A percentile compares a stretch with the other conserved stretches of the same genome.
Conservation (phyloP, 139 green algal species). For the Tetradesmus lagerheimii region DNA sequence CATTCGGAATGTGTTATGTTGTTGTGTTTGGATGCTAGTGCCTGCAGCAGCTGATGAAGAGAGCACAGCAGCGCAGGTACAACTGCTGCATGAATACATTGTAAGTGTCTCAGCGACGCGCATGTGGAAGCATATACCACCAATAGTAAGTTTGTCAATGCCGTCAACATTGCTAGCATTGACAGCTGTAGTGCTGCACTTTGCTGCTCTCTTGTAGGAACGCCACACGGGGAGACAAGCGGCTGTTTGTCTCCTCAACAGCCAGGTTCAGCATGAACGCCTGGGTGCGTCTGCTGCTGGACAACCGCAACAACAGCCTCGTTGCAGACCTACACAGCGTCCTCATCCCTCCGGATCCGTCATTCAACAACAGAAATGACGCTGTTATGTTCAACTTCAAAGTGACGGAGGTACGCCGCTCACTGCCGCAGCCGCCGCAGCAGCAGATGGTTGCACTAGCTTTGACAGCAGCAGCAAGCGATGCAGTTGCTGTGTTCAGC, state of each 20-base stretch:
- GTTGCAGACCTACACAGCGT: constrained; percentile 40
- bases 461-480: neutral
- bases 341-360: neutral
- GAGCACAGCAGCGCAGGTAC: too few species aligned
- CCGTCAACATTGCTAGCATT: too few species aligned
- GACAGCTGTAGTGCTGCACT: too few species aligned
- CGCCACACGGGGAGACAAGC: constrained; percentile 5
- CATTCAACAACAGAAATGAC: constrained; percentile 8
- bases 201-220: constrained; percentile 24
- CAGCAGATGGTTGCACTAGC: too few species aligned
- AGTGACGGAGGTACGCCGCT: constrained; percentile 17
- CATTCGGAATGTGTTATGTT: neutral
- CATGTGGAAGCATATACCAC: too few species aligned
- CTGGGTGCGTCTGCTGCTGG: constrained; percentile 38
- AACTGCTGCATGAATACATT: too few species aligned
- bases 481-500: too few species aligned
- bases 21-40: neutral
- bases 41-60: too few species aligned
- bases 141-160: too few species aligned
- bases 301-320: constrained; percentile 33
- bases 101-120: too few species aligned
- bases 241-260: constrained; percentile 38
- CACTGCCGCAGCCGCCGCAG: neutral
- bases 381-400: constrained; percentile 22
- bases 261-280: constrained; percentile 14